Evolutionary conservation across 1,284 basidiomycete species (phyloP), one percentile per base, ranked within the genome.

Genomic region (Omphalotus olearius): DNA sequence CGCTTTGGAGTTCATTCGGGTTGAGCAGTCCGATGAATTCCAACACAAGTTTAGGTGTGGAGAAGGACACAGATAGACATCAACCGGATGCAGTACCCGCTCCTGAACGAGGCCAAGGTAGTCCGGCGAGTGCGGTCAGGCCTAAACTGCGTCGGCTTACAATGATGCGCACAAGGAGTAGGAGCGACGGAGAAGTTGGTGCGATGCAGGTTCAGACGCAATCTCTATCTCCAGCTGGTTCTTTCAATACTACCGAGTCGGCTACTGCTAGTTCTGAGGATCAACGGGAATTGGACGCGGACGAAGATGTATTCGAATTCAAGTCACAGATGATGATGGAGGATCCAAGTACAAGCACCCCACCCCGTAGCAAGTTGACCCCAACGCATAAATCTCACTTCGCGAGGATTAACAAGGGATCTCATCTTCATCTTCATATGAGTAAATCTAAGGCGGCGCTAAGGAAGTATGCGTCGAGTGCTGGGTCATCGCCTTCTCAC

Each of bases 181-280:
- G 78, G 66, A 84, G 82, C 61, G 83, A 85, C 54, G 77, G 79
- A 6, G 79, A 83, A 57, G 58, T 82, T 3, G 65, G 70, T 11
- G 23, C 17, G 20, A 4, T 49, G 13, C 47, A 49, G 20, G 30
- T 13, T 2, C 30, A 33, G 13, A 26, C 39, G 10, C 35, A 43
- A 43, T 16, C 41, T 25, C 30, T 18, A 25, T 6, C 37, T 11
- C 18, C 1, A 14, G 18, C 20, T 4, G 40, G 20, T 11, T 10
- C 39, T 11, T 23, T 40, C 23, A 23, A 42, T 26, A 43, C 30
- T 26, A 43, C 30, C 30, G 33, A 33, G 28, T 13, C 48, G 42
- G 48, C 30, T 9, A 13, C 26, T n/a, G 14, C 37, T 16, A 7
- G 30, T 33, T 9, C 3, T 7, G 30, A 10, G 3, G 30, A 4